These are phyloP conservation scores for Neonectria ditissima DNA, from an alignment of 2,329 filamentous ascomycete species.

Conservation along the genomic window DNA sequence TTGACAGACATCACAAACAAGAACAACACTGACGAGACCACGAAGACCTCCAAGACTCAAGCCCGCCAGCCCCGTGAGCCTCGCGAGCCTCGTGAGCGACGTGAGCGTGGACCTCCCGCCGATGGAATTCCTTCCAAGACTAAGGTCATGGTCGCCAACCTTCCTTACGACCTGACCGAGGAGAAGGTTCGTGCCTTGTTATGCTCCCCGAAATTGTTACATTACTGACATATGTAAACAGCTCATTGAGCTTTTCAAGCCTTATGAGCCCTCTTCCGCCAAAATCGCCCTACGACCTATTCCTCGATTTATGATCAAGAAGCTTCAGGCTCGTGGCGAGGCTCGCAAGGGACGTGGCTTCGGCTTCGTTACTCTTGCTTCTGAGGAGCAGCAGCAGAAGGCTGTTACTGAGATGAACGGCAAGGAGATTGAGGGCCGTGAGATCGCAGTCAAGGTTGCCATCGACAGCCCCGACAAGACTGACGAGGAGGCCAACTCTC, in stretches of 20 bases:
- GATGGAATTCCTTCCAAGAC: conserved; percentile 98
- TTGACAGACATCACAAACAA: conserved; percentile 72
- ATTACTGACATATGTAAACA: conserved; percentile 54
- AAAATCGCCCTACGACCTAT: conserved; percentile 99
- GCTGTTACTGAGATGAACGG: conserved; percentile 98
- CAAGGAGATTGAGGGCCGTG: conserved; percentile 98
- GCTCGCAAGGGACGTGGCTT: conserved; percentile 99
- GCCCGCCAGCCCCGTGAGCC: conserved; percentile 57
- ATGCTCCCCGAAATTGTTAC: not conserved
- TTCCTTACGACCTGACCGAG: conserved; percentile 97
- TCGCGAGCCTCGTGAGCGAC: conserved; percentile 66
- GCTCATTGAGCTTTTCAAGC: conserved; percentile 97
- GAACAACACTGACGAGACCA: conserved; percentile 67
- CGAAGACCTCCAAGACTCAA: conserved; percentile 69
- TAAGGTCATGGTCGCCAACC: conserved; percentile 99
- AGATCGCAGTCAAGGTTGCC: conserved; percentile 99
- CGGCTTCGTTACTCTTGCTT: conserved; percentile 95
- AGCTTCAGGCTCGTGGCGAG: conserved; percentile 97
- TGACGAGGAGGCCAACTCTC: conserved; percentile 81
- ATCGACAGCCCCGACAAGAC: conserved; percentile 99
- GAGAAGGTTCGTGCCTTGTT: conserved; percentile 77
- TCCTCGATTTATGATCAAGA: conserved; percentile 99
- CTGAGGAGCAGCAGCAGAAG: conserved; percentile 97
- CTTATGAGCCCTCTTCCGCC: conserved; percentile 91
- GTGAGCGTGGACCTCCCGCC: conserved; percentile 93